phyloP scores from a whole-genome alignment of 345 rosid genomes.

The Citrus maxima region DNA sequence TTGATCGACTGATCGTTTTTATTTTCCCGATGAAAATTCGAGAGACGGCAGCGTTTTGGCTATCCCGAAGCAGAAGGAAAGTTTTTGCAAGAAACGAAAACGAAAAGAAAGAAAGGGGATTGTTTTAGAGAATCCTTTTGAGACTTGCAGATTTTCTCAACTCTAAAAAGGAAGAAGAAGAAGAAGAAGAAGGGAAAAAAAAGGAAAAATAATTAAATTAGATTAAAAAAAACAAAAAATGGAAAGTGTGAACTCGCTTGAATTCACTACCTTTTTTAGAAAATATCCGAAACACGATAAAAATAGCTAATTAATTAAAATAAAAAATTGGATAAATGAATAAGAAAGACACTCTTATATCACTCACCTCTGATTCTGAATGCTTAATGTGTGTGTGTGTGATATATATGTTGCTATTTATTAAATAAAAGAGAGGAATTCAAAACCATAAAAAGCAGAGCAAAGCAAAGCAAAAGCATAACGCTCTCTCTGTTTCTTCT shows the following conservation, averaged over 20 bases:
- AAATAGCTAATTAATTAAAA: neutral
- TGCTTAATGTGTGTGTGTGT: neutral
- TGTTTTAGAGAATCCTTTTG: no score
- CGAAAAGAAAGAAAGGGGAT: no score
- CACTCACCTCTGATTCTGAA: neutral
- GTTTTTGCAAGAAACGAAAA: no score
- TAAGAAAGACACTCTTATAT: neutral
- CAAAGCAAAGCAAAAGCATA: neutral
- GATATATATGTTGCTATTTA: neutral
- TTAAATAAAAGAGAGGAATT: neutral
- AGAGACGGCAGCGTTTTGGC: neutral
- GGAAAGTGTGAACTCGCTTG: neutral
- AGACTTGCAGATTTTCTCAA: neutral
- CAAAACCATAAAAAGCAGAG: no score
- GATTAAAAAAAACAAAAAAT: neutral
- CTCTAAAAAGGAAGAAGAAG: neutral
- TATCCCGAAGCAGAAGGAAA: neutral
- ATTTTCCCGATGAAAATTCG: neutral
- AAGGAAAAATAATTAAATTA: neutral
- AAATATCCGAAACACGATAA: neutral
- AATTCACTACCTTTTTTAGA: neutral
- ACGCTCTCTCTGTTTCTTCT: neutral
- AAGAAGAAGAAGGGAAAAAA: neutral
- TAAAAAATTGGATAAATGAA: neutral
- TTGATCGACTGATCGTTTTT: conserved; percentile 18